Evolutionary conservation across 2,329 filamentous ascomycete species (phyloP).

Genomic region (Beauveria rudraprayagi): DNA sequence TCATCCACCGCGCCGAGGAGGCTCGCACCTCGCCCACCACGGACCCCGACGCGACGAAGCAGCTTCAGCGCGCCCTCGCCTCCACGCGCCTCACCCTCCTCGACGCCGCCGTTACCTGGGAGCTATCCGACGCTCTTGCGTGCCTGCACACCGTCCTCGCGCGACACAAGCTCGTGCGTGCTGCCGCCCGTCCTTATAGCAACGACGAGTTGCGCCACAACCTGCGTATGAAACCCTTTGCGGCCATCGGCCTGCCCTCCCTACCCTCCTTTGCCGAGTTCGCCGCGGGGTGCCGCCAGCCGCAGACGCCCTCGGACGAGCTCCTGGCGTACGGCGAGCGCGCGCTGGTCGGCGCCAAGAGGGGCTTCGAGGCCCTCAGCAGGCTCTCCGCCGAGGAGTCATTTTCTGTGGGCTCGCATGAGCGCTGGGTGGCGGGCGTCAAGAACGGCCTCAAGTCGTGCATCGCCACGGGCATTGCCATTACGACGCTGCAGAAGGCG

Average conservation of each 20-base stretch:
- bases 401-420: constrained; percentile 49
- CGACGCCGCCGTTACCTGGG: constrained; percentile 55
- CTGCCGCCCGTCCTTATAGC: constrained; percentile 54
- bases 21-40: constrained; percentile 12
- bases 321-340: constrained; percentile 39
- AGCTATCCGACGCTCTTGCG: constrained; percentile 46
- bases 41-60: constrained; percentile 27
- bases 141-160: constrained; percentile 59
- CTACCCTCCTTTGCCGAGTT: constrained; percentile 60
- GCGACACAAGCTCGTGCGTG: constrained; percentile 47
- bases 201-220: constrained; percentile 65
- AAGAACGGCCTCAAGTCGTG: constrained; percentile 60
- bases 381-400: constrained; percentile 43
- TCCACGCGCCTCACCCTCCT: constrained; percentile 54
- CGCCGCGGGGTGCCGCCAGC: constrained; percentile 31
- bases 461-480: constrained; percentile 60
- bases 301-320: constrained; percentile 28
- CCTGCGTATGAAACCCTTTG: constrained; percentile 79
- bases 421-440: constrained; percentile 51
- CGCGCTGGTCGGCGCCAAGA: constrained; percentile 40
- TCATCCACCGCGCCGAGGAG: constrained; percentile 33
- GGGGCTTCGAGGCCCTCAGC: constrained; percentile 47
- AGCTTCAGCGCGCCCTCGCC: constrained; percentile 41
- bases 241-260: constrained; percentile 57
- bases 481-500: constrained; percentile 51